These are phyloP conservation scores for Phyllosticta paracitricarpa DNA, from an alignment of 2,329 filamentous ascomycete species.

Conservation along the genomic window DNA sequence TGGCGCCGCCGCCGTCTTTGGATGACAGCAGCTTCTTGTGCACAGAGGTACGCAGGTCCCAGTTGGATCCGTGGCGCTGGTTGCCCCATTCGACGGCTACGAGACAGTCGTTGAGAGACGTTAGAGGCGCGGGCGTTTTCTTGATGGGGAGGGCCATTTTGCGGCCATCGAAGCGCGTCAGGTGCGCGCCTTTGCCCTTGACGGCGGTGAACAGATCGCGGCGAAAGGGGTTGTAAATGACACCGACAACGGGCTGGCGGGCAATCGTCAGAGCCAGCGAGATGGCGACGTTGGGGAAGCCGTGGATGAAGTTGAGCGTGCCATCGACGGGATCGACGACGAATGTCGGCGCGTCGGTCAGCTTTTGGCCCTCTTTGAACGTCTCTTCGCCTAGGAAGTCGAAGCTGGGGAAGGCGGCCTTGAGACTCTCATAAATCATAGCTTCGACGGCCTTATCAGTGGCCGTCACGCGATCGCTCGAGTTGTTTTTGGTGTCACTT, in stretches of 20 bases:
- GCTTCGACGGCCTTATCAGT: slow-evolving; percentile 45
- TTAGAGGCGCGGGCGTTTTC: slow-evolving; percentile 17
- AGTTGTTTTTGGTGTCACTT: slow-evolving; percentile 26
- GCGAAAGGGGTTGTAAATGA: slow-evolving; percentile 27
- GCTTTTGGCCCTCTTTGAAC: slow-evolving; percentile 21
- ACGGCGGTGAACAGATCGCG: slow-evolving; percentile 26
- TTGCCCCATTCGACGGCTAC: slow-evolving; percentile 29
- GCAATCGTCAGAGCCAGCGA: slow-evolving; percentile 48
- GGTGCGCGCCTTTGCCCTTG: slow-evolving; percentile 22
- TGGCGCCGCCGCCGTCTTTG: slow-evolving; percentile 20
- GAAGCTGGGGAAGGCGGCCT: slow-evolving; percentile 35
- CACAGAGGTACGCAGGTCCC: slow-evolving; percentile 23
- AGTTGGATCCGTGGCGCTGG: slow-evolving; percentile 27
- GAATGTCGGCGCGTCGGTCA: slow-evolving; percentile 24
- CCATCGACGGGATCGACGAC: slow-evolving; percentile 31
- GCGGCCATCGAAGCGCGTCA: slow-evolving; percentile 17
- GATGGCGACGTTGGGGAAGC: slow-evolving; percentile 45
- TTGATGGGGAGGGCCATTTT: slow-evolving; percentile 23
- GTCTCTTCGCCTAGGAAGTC: slow-evolving; percentile 31
- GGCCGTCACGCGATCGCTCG: slow-evolving; percentile 44
- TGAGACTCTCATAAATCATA: slow-evolving; percentile 38
- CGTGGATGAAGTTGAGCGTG: slow-evolving; percentile 30
- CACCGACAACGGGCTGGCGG: slow-evolving; percentile 25
- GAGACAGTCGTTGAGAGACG: slow-evolving; percentile 22
- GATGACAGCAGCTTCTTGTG: slow-evolving; percentile 22